Conservation (phyloP, 2,329 filamentous ascomycete genomes). For the Coniochaeta ligniaria region DNA sequence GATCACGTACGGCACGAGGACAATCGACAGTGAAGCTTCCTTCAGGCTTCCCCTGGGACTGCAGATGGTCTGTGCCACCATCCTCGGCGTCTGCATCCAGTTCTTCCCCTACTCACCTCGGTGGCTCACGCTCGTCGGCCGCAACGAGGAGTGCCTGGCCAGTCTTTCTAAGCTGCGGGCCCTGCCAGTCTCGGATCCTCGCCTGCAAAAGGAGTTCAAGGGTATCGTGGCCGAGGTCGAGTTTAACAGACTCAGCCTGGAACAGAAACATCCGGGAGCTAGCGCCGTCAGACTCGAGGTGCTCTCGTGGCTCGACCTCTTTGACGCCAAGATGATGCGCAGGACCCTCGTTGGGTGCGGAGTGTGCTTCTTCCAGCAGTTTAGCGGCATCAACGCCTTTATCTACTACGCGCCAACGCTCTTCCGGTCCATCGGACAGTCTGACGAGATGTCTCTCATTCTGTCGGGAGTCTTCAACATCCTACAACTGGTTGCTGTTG, state of each 20-base stretch:
- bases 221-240: constrained; percentile 41
- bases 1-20: constrained; percentile 17
- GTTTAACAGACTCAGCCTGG: constrained; percentile 34
- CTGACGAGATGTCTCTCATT: constrained; percentile 33
- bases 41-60: constrained; percentile 35
- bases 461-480: constrained; percentile 40
- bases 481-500: constrained; percentile 35
- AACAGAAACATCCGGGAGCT: constrained; percentile 23
- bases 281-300: constrained; percentile 22
- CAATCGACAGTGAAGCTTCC: constrained; percentile 18
- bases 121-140: constrained; percentile 39
- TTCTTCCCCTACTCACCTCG: constrained; percentile 48
- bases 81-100: constrained; percentile 25
- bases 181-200: constrained; percentile 30
- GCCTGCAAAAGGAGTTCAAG: constrained; percentile 38
- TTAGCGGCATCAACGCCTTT: constrained; percentile 41
- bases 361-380: constrained; percentile 53
- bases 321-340: constrained; percentile 22
- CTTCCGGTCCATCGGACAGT: constrained; percentile 37
- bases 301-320: too few species aligned
- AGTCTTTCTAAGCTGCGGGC: constrained; percentile 39
- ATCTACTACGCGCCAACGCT: constrained; percentile 39
- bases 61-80: constrained; percentile 24
- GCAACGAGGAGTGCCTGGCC: constrained; percentile 38
- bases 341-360: constrained; percentile 36